These are phyloP conservation scores for Lumnitzera racemosa DNA, from an alignment of 345 rosid species.

Conservation along the genomic window DNA sequence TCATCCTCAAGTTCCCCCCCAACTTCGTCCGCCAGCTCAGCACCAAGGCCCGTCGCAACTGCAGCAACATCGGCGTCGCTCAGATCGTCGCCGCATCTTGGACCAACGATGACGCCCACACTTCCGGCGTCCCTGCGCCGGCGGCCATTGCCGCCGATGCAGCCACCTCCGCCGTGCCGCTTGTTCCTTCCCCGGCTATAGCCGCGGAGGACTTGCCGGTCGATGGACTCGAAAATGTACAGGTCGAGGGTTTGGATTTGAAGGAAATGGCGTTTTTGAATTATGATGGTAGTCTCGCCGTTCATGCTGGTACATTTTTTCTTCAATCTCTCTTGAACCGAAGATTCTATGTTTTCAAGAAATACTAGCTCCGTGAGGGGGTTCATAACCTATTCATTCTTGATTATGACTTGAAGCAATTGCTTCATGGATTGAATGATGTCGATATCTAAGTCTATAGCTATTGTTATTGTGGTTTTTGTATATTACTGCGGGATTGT, in stretches of 20 bases:
- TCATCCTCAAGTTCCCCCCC: constrained; percentile 83
- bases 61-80: constrained; percentile 99
- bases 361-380: too few relatives aligned
- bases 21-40: constrained; percentile 97
- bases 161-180: constrained; percentile 32
- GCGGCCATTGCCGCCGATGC: constrained; percentile 42
- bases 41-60: constrained; percentile 91
- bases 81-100: constrained; percentile 98
- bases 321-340: not conserved
- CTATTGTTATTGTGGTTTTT: not conserved
- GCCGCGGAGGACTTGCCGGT: constrained; percentile 33
- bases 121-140: constrained; percentile 37
- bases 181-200: constrained; percentile 24
- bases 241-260: constrained; percentile 31
- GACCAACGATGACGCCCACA: constrained; percentile 43
- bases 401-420: too few relatives aligned
- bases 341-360: too few relatives aligned
- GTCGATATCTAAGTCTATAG: too few relatives aligned
- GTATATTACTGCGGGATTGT: not conserved
- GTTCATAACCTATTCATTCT: too few relatives aligned
- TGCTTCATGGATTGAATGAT: too few relatives aligned
- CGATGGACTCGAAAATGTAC: constrained; percentile 43
- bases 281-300: constrained; percentile 79
- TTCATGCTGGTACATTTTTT: constrained; percentile 76
- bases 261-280: constrained; percentile 49